Evolutionary conservation across 805 yeast genomes (phyloP), one percentile per base, ranked within the genome.

Genomic region (Myxozyma monticola): DNA sequence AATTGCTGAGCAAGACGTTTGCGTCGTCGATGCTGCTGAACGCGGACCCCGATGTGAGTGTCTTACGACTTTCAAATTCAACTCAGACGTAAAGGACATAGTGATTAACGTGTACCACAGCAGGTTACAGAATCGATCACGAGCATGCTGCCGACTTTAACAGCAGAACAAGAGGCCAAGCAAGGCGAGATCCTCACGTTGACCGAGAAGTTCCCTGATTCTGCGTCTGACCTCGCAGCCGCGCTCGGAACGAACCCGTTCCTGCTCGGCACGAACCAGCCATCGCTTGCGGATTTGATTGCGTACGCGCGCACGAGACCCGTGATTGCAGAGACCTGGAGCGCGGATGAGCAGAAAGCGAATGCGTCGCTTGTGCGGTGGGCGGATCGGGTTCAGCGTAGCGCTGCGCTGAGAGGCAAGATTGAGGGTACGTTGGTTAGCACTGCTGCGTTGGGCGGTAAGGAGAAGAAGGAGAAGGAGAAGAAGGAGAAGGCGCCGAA

Each of bases 361-460:
- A 74, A 75, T 68, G 85, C 97, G 77, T 97, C 91, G 70, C 75
- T 91, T 51, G 71, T 88, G 54, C 85, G 99, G 77, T 93, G 98
- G 98, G 79, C 81, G 21, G 97, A 90, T 63, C 78, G 87, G 61
- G 71, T 93, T 52, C 98, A 93, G 73, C 79, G 83, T 64, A 75
- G 75, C 14, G 78, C 48, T 18, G 33, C 42, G 21, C 39, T 61
- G 45, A 76, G 71, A 51, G 75, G 68, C n/a, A 77, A 79, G 43
- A 74, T 80, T 34, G 66, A 68, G 59, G 68, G 63, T 7, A 64
- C 61, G 8, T 54, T 62, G 15, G 60, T 52, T 22, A 61, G 49
- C 21, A 60, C 60, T 24, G 63, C 37, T 42, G 57, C 41, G 44
- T 37, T 43, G 9, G 66, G 49, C 30, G 57, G 56, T 57, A 64